Conservation (phyloP, 163 green algal species). For the Picocystis sp. region DNA sequence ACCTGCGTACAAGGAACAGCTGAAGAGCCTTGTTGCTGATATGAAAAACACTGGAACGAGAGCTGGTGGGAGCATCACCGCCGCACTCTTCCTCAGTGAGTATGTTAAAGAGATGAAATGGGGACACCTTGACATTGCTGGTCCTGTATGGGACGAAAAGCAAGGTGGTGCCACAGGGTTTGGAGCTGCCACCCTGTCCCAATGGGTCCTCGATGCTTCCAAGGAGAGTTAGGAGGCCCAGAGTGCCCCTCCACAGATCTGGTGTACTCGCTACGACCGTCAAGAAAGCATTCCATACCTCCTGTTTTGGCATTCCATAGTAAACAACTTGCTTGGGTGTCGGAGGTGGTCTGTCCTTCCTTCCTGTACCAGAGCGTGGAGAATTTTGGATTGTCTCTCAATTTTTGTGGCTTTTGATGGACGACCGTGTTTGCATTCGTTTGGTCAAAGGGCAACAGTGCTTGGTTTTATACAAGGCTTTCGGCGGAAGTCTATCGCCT, state of each 20-base stretch:
- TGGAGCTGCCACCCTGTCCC: conserved; percentile 52
- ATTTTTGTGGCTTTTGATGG: too few species aligned
- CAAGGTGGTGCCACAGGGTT: conserved; percentile 67
- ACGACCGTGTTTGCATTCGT: too few species aligned
- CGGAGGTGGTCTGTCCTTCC: too few species aligned
- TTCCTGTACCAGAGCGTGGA: too few species aligned
- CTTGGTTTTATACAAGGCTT: too few species aligned
- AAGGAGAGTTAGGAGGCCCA: too few species aligned
- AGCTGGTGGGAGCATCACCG: conserved; percentile 72
- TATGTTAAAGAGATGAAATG: conserved; percentile 57
- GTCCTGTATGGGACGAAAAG: conserved; percentile 77
- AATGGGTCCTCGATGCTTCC: conserved; percentile 39
- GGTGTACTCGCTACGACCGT: not conserved
- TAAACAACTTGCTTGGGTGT: not conserved
- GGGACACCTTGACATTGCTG: conserved; percentile 91
- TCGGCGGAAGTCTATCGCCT: too few species aligned
- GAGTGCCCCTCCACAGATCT: not conserved
- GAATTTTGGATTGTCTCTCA: too few species aligned
- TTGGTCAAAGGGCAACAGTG: too few species aligned
- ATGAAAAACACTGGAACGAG: conserved; percentile 49
- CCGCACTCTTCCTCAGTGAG: conserved; percentile 82
- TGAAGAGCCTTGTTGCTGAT: conserved; percentile 70
- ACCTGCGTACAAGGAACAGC: conserved; percentile 59
- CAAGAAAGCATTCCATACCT: not conserved
- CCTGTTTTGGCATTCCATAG: not conserved